phyloP scores from a whole-genome alignment of 129 eudicot species.

The Flaveria bidentis region DNA sequence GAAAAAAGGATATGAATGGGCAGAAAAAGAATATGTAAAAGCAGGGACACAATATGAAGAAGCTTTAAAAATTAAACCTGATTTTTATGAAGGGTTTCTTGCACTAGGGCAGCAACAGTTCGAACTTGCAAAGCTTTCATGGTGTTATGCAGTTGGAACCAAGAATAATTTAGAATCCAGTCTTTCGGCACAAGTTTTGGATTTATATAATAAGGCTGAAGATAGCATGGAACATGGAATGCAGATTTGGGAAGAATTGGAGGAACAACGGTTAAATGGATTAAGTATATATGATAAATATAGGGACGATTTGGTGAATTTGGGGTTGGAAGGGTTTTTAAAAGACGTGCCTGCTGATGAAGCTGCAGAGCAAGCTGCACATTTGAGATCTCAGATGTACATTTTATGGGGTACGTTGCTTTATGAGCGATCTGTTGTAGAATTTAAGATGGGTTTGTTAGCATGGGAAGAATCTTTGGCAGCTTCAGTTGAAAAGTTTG shows the following conservation, averaged over 20 bases:
- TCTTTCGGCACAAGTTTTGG: constrained; percentile 51
- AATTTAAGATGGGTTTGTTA: constrained; percentile 74
- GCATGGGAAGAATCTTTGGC: constrained; percentile 97
- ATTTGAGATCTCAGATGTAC: constrained; percentile 77
- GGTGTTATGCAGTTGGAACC: constrained; percentile 57
- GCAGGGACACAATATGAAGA: constrained; percentile 35
- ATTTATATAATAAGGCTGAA: constrained; percentile 87
- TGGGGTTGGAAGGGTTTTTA: constrained; percentile 70
- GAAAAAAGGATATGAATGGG: constrained; percentile 71
- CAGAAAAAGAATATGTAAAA: constrained; percentile 66
- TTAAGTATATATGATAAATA: constrained; percentile 61
- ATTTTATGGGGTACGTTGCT: constrained; percentile 93
- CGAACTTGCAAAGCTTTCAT: constrained; percentile 83
- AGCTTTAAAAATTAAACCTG: constrained; percentile 39
- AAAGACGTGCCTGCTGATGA: constrained; percentile 68
- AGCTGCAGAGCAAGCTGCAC: constrained; percentile 63
- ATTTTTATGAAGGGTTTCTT: constrained; percentile 38
- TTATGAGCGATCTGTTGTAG: constrained; percentile 91
- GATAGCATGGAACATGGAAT: constrained; percentile 94
- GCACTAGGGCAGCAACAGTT: constrained; percentile 67
- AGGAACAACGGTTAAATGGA: constrained; percentile 82
- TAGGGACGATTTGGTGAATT: constrained; percentile 53
- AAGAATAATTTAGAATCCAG: constrained; percentile 49
- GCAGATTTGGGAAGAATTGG: constrained; percentile 98
- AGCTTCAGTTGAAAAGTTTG: constrained; percentile 91